Evolutionary conservation across 345 rosid genomes (phyloP), one percentile per base, ranked within the genome.

Genomic region (Acer negundo): DNA sequence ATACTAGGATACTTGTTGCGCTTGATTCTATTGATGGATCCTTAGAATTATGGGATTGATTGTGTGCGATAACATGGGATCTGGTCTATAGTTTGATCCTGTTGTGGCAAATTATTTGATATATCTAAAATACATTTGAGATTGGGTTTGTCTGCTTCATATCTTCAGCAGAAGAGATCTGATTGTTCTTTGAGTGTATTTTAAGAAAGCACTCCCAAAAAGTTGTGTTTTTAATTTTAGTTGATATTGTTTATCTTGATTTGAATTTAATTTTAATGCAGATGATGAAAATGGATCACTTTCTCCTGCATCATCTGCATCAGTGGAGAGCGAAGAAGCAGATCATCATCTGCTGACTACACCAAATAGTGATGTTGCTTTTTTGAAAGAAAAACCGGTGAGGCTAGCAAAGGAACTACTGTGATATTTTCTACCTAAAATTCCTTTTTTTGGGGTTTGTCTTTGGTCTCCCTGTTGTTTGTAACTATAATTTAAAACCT

Each of bases 311-410:
- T 91, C 97, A 42, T 90, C 91, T 47, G 73, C 77, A 35, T 73
- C 90, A 56, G 81, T 23, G n/a, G 91, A 82, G 56, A 90, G 92
- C n/a, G 95, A 87, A 77, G 97, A 82, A 78, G 79, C 87, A 78
- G 85, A 86, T 84, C 93, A 90, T 71, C 94, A 87, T 84, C 88
- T 94, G 80, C 87, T 94, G 74, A 82, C 88, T 42, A 47, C 77
- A 63, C 86, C 88, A 9, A 89, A 90, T 73, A 87, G 91, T 62
- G 93, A 93, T 53, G 70, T 91, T 80, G 91, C 86, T 71, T 90
- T 90, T 78, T 78, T 91, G 74, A 82, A 84, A 82, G 94, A 91
- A 75, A 90, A 87, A 83, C 90, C 95, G 15, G 85, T 88, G 76
- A 86, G 87, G 81, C 82, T 92, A 81, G 88, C 97, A 35, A 90